Evolutionary conservation across 805 yeast species (phyloP), one percentile per base, ranked within the genome.

Genomic region (Komagataella pastoris): DNA sequence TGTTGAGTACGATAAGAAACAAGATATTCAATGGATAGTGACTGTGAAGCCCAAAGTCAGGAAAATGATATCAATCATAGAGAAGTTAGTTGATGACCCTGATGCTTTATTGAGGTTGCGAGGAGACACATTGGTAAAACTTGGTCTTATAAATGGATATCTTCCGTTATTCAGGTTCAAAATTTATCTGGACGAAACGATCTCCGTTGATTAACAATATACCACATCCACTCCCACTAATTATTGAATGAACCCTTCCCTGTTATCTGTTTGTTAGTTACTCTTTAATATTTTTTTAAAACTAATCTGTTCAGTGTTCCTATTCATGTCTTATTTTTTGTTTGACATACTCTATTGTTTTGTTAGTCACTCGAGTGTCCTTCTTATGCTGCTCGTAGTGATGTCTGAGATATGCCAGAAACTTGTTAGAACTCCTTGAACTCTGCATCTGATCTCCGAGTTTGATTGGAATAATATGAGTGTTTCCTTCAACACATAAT

Each of bases 21-120:
- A 69, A 2, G 55, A 54, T 0, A 44, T 72, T 43, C 60, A 61
- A 21, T 48, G 69, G 47, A 51, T 58, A 30, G 54, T 69, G 17
- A 61, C 64, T 0, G 54, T 69, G 2, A 60, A 58, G 50, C 75
- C 75, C 6, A 59, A 67, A n/a, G 54, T 71, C 14, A 69, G 65
- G 50, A 55, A 59, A 44, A 47, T 71, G 3, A 44, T 71, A 7
- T 30, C 40, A 10, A 14, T 30, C 14, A 30, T 30, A 30, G 40
- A 30, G 40, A 30, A 30, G 40, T 30, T 30, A 14, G 14, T 30
- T 14, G 21, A 54, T 2, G 54, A 66, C 23, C 68, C 72, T 3
- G 64, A 61, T 48, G 54, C 66, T 2, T 54, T 59, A 1, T 56
- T 70, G 46, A 61, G 62, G 49, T 52, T 71, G 6, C 59, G 59